Evolutionary conservation across 176 grass and related monocot species (phyloP), one percentile per base, ranked within the genome.

Genomic region (Cenchrus americanus): DNA sequence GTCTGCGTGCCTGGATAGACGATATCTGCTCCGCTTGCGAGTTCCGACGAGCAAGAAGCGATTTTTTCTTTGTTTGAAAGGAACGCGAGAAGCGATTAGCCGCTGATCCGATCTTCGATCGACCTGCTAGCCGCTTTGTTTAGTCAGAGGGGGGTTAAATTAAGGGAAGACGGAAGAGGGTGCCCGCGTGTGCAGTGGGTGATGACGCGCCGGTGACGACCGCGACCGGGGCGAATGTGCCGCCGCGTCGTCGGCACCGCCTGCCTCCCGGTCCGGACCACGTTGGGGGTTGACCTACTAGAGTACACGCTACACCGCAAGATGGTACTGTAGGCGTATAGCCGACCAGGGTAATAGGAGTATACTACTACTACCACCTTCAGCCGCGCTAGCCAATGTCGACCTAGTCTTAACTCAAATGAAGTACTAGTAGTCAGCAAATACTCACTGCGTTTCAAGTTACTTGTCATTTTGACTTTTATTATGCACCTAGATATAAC

Each of bases 131-230:
- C 5, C 17, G 14, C 32, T n/a, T 42, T 53, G 32, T 73, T 73
- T 80, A 14, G 12, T 23, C 18, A 1, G 12, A 17, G 51, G 14
- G 14, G 6, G 37, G 7, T 4, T 12, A 6, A 4, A 37, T 53
- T 34, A 14, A 12, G 18, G 51, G 21, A 78, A 1, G 67, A 48
- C 4, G 83, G 84, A 64, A 58, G 57, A 10, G 46, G 22, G 79
- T 32, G 86, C 82, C 70, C 90, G 43, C 9, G 90, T 89, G 87
- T 82, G 84, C n/a, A n/a, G n/a, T n/a, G n/a, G n/a, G n/a, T n/a
- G 80, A 71, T 84, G 80, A 85, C 58, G 77, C 66, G 50, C 30
- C 70, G 69, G 80, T 87, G 91, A 87, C 87, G 84, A 59, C 67
- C 86, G 75, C 54, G 55, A 40, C 17, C 17, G 46, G 66, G 66